phyloP scores from a whole-genome alignment of 2,329 filamentous ascomycete species.

The Akanthomyces lecanii region DNA sequence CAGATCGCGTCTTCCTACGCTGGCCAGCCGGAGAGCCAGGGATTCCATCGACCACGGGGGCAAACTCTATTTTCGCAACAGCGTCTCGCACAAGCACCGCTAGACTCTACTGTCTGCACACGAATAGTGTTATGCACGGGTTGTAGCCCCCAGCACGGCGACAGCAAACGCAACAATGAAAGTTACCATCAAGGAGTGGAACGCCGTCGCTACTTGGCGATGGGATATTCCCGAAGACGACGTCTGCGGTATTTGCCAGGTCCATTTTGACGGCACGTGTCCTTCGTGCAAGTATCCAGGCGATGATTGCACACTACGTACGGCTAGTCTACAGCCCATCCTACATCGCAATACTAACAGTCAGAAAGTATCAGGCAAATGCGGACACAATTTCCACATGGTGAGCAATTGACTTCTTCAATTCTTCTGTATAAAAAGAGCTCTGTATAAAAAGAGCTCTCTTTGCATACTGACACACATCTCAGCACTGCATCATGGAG shows the following conservation, averaged over 20 bases:
- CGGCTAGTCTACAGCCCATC: slow-evolving; percentile 30
- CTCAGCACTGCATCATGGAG: slow-evolving; percentile 85
- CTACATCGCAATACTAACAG: slow-evolving; percentile 12
- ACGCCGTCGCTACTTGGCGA: slow-evolving; percentile 91
- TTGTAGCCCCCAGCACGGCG: neutral
- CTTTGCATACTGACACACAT: slow-evolving; percentile 13
- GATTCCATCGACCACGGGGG: neutral
- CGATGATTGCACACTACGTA: slow-evolving; percentile 89
- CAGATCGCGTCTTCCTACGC: neutral
- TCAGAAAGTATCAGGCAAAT: slow-evolving; percentile 80
- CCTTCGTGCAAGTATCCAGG: slow-evolving; percentile 97
- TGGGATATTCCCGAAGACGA: slow-evolving; percentile 98
- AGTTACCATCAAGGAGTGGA: slow-evolving; percentile 89
- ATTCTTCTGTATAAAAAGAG: neutral
- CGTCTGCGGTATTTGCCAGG: slow-evolving; percentile 96
- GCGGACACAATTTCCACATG: slow-evolving; percentile 97
- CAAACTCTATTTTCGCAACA: neutral
- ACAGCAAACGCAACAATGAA: slow-evolving; percentile 62
- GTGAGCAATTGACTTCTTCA: slow-evolving; percentile 42
- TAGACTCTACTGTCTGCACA: too few relatives aligned
- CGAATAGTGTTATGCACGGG: neutral
- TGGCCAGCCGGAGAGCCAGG: neutral
- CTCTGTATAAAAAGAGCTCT: too few relatives aligned
- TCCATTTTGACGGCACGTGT: slow-evolving; percentile 96
- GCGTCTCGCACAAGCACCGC: neutral